Evolutionary conservation across 2,329 filamentous ascomycete species (phyloP), one percentile per base, ranked within the genome.

Genomic region (Corynespora cassiicola): DNA sequence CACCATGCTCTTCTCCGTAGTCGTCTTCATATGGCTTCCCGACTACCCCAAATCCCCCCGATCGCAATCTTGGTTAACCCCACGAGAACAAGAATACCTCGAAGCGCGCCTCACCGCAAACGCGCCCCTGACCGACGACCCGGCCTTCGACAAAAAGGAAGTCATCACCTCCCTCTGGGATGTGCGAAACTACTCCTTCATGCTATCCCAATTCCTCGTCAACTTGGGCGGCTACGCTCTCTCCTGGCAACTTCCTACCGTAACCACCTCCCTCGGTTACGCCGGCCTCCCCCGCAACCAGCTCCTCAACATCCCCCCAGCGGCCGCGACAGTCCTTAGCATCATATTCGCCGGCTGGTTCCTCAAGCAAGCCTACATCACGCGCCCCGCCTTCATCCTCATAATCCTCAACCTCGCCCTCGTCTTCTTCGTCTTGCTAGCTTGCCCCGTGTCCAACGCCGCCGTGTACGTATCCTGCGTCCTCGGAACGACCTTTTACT

Each of bases 21-120:
- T 65, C 10, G 58, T 73, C 6, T 73, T 54, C 39, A 50, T 63
- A 12, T 52, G 68, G 8, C 59, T 75, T 2, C 72, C 72, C 0
- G 72, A 75, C 45, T 74, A 70, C 34, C 72, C 72, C 7, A 72
- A 71, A 39, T 69, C 64, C 0, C 47, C 54, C 3, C 51, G 68
- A 4, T 67, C 61, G 17, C 44, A 36, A 4, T 50, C 39, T 8
- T 72, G 66, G 64, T 58, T 72, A 25, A 66, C 64, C 1, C 41
- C 50, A 1, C 47, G 65, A 17, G 69, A 72, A 38, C 65, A 70
- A 47, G 58, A 70, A 35, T 71, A 63, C 32, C 50, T 71, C 14
- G 69, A 72, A 45, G 46, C 55, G 6, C 51, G 68, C 3, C 50
- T 71, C 0, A 54, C 68, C 0, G 58, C 63, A 35, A 68, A 68